Evolutionary conservation across 2,329 filamentous ascomycete genomes (phyloP), one percentile per base, ranked within the genome.

Genomic region (Talaromyces islandicus): DNA sequence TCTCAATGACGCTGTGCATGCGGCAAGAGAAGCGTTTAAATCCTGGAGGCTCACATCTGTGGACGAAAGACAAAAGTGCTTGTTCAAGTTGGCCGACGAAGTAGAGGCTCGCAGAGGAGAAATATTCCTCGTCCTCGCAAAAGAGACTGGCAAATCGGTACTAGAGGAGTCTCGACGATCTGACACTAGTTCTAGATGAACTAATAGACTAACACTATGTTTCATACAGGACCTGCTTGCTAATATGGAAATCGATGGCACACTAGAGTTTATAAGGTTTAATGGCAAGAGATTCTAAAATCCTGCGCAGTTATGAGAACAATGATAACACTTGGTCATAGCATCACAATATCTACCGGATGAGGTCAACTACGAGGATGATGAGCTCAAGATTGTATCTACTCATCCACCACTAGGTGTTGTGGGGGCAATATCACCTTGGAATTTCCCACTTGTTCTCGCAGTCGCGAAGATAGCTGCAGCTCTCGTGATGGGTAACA

Each of bases 141-240:
- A 71, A 57, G 81, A 83, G 69, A 80, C 78, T 27, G 81, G 82
- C n/a, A 83, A 84, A 67, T 81, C 81, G 4, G 71, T 52, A 52
- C 9, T 19, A 5, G 30, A n/a, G 6, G 48, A n/a, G 7, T 3
- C 14, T 30, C 14, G 19, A 24, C 11, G 4, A 46, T 46, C n/a
- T 46, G 43, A 5, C 43, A 19, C 24, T 46, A 9, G 17, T n/a
- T n/a, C 17, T 21, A 29, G 52, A n/a, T 30, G 24, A 32, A 30
- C 27, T 30, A 21, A 10, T 19, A 30, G 35, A n/a, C 35, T 43
- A 17, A 55, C 14, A 19, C 9, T n/a, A n/a, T 7, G 12, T 4
- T 19, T 19, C 54, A 50, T 52, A 41, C 46, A 60, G 54, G 57
- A 57, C 9, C 54, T 57, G 21, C 52, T 51, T 43, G 60, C 57